A percentile compares a stretch with the other conserved stretches of the same genome.
Evolutionary conservation across 345 rosid species (phyloP).

Genomic region (Jatropha curcas): DNA sequence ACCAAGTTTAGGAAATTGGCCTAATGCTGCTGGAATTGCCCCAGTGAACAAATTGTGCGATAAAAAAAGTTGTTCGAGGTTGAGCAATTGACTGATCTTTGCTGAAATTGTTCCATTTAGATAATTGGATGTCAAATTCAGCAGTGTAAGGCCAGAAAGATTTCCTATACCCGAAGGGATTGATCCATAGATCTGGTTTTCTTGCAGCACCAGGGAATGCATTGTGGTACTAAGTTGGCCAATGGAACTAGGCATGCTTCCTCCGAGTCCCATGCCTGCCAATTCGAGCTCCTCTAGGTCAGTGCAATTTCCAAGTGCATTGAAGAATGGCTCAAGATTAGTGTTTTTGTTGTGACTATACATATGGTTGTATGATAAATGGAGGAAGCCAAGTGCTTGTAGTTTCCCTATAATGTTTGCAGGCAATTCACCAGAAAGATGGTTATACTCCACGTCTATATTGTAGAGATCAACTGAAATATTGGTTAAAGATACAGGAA

Average conservation of each 20-base stretch:
- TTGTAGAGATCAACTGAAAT: conserved; percentile 21
- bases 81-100: conserved; percentile 29
- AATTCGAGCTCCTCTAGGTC: conserved; percentile 42
- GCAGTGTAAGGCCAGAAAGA: conserved; percentile 29
- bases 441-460: conserved; percentile 48
- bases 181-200: conserved; percentile 44
- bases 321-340: conserved; percentile 47
- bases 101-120: conserved; percentile 40
- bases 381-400: conserved; percentile 24
- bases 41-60: conserved; percentile 42
- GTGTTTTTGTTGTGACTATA: conserved; percentile 44
- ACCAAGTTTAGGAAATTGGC: conserved; percentile 31
- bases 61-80: conserved; percentile 42
- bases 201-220: conserved; percentile 28
- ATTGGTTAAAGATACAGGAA: conserved; percentile 44
- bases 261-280: conserved; percentile 59
- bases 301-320: conserved; percentile 44
- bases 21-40: conserved; percentile 44
- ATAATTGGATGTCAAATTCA: conserved; percentile 45
- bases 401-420: conserved; percentile 35
- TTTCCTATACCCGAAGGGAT: conserved; percentile 42
- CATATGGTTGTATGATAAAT: conserved; percentile 51
- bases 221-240: conserved; percentile 29
- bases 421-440: conserved; percentile 48
- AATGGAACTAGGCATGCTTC: conserved; percentile 43